A percentile compares a stretch with the other conserved stretches of the same genome.
Conservation (phyloP, 2,329 filamentous ascomycete genomes). For the Sphaerulina populicola region DNA sequence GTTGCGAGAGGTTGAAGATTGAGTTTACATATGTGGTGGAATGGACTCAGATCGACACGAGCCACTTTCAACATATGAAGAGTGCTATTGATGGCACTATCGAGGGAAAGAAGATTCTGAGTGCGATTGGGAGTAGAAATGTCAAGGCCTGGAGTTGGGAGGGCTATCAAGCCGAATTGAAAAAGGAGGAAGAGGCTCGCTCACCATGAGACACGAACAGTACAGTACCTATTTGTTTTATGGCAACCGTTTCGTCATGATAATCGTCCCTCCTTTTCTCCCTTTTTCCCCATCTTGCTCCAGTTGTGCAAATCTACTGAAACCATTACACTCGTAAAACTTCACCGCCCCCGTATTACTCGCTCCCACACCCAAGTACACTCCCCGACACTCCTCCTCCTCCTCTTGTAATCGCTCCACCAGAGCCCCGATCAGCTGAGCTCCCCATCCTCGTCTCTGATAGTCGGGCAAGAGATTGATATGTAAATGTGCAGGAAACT, state of each 20-base stretch:
- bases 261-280: neutral
- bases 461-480: constrained; percentile 33
- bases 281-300: neutral
- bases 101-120: constrained; percentile 18
- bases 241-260: neutral
- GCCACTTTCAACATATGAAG: constrained; percentile 8
- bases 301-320: constrained; percentile 21
- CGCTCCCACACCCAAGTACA: neutral
- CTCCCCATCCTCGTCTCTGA: constrained; percentile 16
- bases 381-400: neutral
- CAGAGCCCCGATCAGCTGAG: neutral
- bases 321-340: constrained; percentile 13
- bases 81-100: constrained; percentile 5
- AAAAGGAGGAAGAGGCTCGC: neutral
- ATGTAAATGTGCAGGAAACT: constrained; percentile 35
- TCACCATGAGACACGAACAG: no score
- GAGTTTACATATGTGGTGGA: constrained; percentile 14
- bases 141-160: constrained; percentile 14
- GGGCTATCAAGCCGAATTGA: constrained; percentile 2
- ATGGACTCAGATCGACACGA: constrained; percentile 14
- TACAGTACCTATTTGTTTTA: neutral
- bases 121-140: constrained; percentile 7
- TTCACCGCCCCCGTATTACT: neutral
- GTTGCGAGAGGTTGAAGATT: constrained; percentile 7
- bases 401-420: neutral